Conservation (phyloP, 2,329 filamentous ascomycete genomes). For the Endoconidiophora laricicola region DNA sequence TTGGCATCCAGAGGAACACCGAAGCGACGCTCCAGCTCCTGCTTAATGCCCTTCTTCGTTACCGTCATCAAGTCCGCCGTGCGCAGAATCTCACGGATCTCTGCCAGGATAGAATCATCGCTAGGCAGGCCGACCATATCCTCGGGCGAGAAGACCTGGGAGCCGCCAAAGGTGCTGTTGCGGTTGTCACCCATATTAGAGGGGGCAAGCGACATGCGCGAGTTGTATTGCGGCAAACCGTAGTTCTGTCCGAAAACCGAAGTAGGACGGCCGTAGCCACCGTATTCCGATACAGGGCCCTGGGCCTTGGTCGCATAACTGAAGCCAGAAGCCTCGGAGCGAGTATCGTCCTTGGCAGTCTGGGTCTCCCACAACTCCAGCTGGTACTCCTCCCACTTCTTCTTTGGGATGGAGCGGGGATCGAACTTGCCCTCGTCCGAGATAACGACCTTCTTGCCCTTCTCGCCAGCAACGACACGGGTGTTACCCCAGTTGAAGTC, state of each 20-base stretch:
- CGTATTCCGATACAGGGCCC: slow-evolving; percentile 52
- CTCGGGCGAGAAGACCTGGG: slow-evolving; percentile 42
- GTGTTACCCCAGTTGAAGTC: slow-evolving; percentile 99
- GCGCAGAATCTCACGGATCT: slow-evolving; percentile 85
- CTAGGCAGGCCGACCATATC: slow-evolving; percentile 63
- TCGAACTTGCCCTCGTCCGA: slow-evolving; percentile 98
- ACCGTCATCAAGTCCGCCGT: slow-evolving; percentile 93
- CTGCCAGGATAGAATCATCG: slow-evolving; percentile 77
- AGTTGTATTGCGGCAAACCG: slow-evolving; percentile 27
- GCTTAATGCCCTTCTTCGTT: slow-evolving; percentile 96
- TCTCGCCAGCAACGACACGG: slow-evolving; percentile 87
- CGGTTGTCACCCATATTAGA: slow-evolving; percentile 47
- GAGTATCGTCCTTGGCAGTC: slow-evolving; percentile 62
- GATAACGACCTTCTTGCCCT: slow-evolving; percentile 80
- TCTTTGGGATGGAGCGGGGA: slow-evolving; percentile 77
- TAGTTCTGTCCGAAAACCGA: slow-evolving; percentile 21
- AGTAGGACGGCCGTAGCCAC: slow-evolving; percentile 36
- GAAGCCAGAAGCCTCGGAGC: slow-evolving; percentile 80
- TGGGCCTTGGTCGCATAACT: slow-evolving; percentile 81
- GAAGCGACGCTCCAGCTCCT: slow-evolving; percentile 81
- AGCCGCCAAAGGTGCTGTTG: slow-evolving; percentile 43
- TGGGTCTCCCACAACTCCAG: slow-evolving; percentile 94
- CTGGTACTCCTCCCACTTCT: slow-evolving; percentile 99
- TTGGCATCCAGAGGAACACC: slow-evolving; percentile 71
- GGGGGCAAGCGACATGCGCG: slow-evolving; percentile 65